phyloP scores from a whole-genome alignment of 768 basidiomycete species.

The Inosperma sp. region DNA sequence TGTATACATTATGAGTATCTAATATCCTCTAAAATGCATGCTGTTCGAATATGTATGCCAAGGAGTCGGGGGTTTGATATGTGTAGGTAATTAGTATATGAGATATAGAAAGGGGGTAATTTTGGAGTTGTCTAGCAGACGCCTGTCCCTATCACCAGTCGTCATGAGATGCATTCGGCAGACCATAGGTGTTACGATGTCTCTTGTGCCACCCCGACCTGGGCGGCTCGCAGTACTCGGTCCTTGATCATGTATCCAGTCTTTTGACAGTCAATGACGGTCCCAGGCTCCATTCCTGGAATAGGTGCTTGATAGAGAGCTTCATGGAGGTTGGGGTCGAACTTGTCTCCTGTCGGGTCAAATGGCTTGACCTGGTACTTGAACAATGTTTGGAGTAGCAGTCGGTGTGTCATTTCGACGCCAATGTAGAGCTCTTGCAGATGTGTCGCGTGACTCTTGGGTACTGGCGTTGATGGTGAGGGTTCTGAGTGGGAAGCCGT shows the following conservation, averaged over 20 bases:
- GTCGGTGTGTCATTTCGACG: conserved; percentile 88
- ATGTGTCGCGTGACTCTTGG: conserved; percentile 55
- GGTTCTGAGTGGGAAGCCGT: conserved; percentile 23
- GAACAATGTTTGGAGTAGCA: conserved; percentile 83
- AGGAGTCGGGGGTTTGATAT: conserved; percentile 22
- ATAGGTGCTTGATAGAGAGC: conserved; percentile 91
- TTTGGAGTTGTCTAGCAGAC: conserved; percentile 2
- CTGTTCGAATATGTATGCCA: conserved; percentile 14
- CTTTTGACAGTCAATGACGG: conserved; percentile 88
- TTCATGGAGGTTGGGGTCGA: conserved; percentile 95
- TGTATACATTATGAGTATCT: conserved; percentile 27
- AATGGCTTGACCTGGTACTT: conserved; percentile 90
- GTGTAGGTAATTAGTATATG: conserved; percentile 15
- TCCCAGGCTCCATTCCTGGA: conserved; percentile 85
- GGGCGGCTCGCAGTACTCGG: conserved; percentile 86
- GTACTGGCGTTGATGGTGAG: conserved; percentile 29
- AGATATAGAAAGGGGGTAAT: conserved; percentile 12
- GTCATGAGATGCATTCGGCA: conserved; percentile 1
- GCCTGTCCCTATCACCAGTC: too few relatives aligned
- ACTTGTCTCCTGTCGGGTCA: conserved; percentile 86
- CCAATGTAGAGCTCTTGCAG: conserved; percentile 76
- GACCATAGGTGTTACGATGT: conserved; percentile 26
- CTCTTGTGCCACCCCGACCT: conserved; percentile 92
- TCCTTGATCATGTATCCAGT: conserved; percentile 93
- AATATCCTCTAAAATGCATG: conserved; percentile 23